Evolutionary conservation across 768 basidiomycete species (phyloP), one percentile per base, ranked within the genome.

Genomic region (Rossbeevera mucosa): DNA sequence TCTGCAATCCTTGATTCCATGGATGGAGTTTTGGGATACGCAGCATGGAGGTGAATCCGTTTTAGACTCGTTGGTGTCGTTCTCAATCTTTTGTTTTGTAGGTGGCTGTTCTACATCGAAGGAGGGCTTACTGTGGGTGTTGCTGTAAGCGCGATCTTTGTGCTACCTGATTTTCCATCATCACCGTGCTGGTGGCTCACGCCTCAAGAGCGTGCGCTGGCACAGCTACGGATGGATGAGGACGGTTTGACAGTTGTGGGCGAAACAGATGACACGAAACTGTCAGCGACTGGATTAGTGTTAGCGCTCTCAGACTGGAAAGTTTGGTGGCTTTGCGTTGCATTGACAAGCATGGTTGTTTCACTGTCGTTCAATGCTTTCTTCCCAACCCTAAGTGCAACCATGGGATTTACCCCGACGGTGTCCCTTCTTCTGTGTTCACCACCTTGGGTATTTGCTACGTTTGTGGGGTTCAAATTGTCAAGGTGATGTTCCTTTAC

Each of bases 261-360:
- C 26, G 72, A 78, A 54, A 74, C 70, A 8, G 74, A 76, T 46
- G 44, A 47, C 20, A 44, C 43, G 22, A 54, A 69, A 9, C 71
- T 67, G 5, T 70, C 24, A 22, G 59, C 64, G 13, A 66, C 69
- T 21, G 87, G 86, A 8, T 63, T 91, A 3, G 56, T 67, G 8
- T 62, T 85, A 56, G 86, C 90, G 11, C 38, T 89, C 51, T 74
- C 73, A 18, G 91, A 94, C 62, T 83, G 85, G 86, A 88, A 85
- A 66, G 88, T 94, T 33, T 93, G 90, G 86, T 88, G 80, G 80
- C 74, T 94, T 41, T 76, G 85, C 18, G 50, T 89, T 25, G 76
- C 83, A 3, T 65, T 88, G 51, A 80, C 80, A 13, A 76, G 76
- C 58, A 76, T 82, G 70, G 57, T 64, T 31, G 68, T 86, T 31